A percentile compares a stretch with the other conserved stretches of the same genome.
Conservation (phyloP, 1,139 yeast species). For the Lodderomyces pseudojiufengensis region DNA sequence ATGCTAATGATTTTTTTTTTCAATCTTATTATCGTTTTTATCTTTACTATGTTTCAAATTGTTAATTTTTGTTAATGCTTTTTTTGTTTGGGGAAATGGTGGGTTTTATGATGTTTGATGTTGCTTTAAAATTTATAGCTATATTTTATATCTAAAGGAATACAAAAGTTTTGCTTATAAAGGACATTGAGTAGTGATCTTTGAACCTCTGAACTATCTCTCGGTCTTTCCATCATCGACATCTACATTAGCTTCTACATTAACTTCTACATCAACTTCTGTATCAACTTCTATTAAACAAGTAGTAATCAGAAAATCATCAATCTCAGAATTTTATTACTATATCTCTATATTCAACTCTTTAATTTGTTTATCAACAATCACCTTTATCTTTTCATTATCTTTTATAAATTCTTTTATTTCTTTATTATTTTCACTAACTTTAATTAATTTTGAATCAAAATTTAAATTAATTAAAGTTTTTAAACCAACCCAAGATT, state of each 20-base stretch:
- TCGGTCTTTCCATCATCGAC: too few relatives aligned
- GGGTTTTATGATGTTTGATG: not conserved
- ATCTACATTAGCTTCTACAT: too few relatives aligned
- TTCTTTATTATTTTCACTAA: conserved; percentile 15
- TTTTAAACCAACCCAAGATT: conserved; percentile 77
- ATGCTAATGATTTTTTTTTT: not conserved
- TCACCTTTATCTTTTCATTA: conserved; percentile 18
- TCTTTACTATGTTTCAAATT: conserved; percentile 1
- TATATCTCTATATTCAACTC: conserved; percentile 14
- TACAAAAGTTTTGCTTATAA: too few relatives aligned
- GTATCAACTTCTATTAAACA: too few relatives aligned
- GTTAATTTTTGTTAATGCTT: too few relatives aligned
- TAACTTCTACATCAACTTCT: too few relatives aligned
- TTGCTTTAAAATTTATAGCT: not conserved
- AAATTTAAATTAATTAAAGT: conserved; percentile 26
- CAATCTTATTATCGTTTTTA: not conserved
- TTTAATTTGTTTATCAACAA: conserved; percentile 20
- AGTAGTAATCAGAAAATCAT: too few relatives aligned
- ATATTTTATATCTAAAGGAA: too few relatives aligned
- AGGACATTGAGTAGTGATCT: too few relatives aligned
- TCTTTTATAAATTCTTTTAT: conserved; percentile 22
- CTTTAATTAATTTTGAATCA: conserved; percentile 20
- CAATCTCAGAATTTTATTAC: not conserved
- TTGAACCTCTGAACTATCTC: too few relatives aligned
- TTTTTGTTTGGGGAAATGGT: too few relatives aligned